Evolutionary conservation across 164 flowering plant species (phyloP), one percentile per base, ranked within the genome.

Genomic region (Cinnamomum micranthum): DNA sequence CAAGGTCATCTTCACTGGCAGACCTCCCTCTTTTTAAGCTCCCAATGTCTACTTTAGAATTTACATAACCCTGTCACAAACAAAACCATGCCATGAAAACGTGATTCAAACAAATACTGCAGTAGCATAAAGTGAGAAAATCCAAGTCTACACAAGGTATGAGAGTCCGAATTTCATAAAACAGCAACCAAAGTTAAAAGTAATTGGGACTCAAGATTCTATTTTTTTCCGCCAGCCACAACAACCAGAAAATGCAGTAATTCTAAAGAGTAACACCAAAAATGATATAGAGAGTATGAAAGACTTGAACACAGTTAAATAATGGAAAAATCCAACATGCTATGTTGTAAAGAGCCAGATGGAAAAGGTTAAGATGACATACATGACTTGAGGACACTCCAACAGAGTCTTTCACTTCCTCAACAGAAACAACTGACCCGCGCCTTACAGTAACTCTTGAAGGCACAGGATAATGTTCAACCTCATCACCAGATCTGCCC

Each of bases 401-500:
- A 88, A 73, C 86, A n/a, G 80, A 31, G 50, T 88, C 98, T 74
- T 85, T 87, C 68, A 82, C 23, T 75, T 93, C 96, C 51, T 77
- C 73, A 1, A 79, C 85, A 78, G 90, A 80, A 76, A 85, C 90
- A 63, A 75, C 72, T 20, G 92, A 31, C 75, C 94, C 81, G 67
- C 76, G 80, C 84, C 98, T 88, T 20, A 92, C 93, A 17, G 98
- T 93, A 66, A 93, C 83, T 59, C 84, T 82, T 47, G 91, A 81
- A 71, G 99, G 99, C 4, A 77, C 82, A 2, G 95, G 97, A 80
- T 87, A 93, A 65, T 93, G 97, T 81, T 95, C 99, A 51, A 86
- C 76, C 65, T 95, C 98, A 22, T 93, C 90, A 27, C 68, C 73
- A 31, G 94, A 82, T 80, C 88, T 90, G 59, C 98, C 98, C 64